Percentiles rank a stretch among this genome's conserved stretches.
phyloP scores from a whole-genome alignment of 306 rosid species.

The Senna tora region DNA sequence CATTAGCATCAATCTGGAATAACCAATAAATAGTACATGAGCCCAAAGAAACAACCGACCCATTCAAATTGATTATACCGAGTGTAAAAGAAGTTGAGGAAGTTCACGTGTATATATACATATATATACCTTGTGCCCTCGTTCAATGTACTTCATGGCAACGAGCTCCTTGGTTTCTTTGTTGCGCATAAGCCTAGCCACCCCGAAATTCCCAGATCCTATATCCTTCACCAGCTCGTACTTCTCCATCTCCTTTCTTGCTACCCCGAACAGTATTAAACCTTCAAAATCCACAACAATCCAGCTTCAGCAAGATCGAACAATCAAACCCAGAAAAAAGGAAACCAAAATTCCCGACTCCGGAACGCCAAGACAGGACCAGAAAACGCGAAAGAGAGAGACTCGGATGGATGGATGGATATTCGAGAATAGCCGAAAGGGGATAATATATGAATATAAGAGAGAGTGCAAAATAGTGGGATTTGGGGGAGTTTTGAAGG shows the following conservation, averaged over 20 bases:
- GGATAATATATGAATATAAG: constrained; percentile 14
- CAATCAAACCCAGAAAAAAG: constrained; percentile 19
- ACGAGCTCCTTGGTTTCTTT: constrained; percentile 75
- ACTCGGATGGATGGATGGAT: not conserved
- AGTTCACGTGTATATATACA: too few relatives aligned
- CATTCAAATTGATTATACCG: not conserved
- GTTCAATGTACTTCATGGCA: constrained; percentile 83
- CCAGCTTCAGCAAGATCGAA: constrained; percentile 21
- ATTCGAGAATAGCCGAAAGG: constrained; percentile 19
- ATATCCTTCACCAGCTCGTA: constrained; percentile 84
- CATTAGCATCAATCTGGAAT: constrained; percentile 80
- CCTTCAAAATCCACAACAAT: not conserved
- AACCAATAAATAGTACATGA: not conserved
- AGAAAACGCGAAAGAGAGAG: not conserved
- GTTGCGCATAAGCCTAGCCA: constrained; percentile 80
- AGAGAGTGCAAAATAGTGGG: constrained; percentile 23
- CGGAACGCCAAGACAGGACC: not conserved
- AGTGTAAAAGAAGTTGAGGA: not conserved
- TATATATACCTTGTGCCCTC: constrained; percentile 78
- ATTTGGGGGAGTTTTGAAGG: constrained; percentile 42
- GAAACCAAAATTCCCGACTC: not conserved
- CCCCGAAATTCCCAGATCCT: constrained; percentile 90
- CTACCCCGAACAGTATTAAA: not conserved
- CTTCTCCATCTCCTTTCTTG: constrained; percentile 55
- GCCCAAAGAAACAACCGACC: not conserved